Evolutionary conservation across 495 filamentous ascomycete species (phyloP).

Genomic region (Penicillium egyptiacum): DNA sequence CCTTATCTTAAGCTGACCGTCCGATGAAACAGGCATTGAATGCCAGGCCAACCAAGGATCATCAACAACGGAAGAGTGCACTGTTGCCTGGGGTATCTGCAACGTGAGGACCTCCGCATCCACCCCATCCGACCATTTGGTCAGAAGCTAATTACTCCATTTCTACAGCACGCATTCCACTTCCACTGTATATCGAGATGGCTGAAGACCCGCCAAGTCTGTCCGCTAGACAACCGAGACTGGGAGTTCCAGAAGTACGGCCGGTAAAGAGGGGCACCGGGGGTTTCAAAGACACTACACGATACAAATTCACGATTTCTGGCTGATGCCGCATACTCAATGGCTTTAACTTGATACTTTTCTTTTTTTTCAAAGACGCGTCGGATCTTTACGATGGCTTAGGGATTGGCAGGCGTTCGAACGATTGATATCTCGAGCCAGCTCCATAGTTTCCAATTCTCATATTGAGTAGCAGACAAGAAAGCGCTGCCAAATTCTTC

Average conservation of each 20-base stretch:
- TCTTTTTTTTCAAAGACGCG: background rate
- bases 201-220: constrained; percentile 99
- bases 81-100: constrained; percentile 98
- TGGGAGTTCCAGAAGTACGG: constrained; percentile 99
- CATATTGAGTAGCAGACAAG: constrained; percentile 5
- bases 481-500: background rate
- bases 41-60: constrained; percentile 99
- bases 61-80: constrained; percentile 96
- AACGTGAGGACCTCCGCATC: constrained; percentile 64
- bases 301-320: constrained; percentile 15
- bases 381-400: background rate
- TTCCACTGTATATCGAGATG: constrained; percentile 99
- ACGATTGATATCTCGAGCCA: background rate
- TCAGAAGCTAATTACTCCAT: constrained; percentile 7
- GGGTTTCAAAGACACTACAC: constrained; percentile 5
- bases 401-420: background rate
- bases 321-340: constrained; percentile 18
- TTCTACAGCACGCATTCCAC: constrained; percentile 89
- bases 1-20: constrained; percentile 4
- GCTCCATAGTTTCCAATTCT: background rate
- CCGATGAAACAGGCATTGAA: constrained; percentile 71
- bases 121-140: background rate
- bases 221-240: constrained; percentile 95
- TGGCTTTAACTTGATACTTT: constrained; percentile 16
- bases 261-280: constrained; percentile 46